phyloP scores from a whole-genome alignment of 2,329 filamentous ascomycete genomes.

The Aspergillus intermedius region DNA sequence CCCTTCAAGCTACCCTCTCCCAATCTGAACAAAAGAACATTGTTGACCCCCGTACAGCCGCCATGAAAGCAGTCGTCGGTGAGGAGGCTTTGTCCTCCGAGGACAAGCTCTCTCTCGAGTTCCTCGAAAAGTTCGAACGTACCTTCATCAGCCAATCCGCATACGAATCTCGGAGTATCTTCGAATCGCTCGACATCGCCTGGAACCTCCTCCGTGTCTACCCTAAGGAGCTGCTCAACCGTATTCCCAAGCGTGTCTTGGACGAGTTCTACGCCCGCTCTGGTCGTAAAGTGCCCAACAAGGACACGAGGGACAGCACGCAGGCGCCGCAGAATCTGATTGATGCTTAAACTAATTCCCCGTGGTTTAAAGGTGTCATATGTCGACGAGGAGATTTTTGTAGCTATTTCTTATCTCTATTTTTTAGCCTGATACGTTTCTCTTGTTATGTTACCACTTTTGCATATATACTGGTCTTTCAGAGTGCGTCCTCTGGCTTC shows the following conservation, averaged over 20 bases:
- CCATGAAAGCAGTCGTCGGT: constrained; percentile 99
- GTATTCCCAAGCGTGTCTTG: constrained; percentile 76
- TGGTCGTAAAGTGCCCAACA: constrained; percentile 37
- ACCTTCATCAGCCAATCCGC: constrained; percentile 87
- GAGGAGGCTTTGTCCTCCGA: constrained; percentile 93
- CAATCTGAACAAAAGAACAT: neutral
- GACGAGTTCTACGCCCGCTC: constrained; percentile 73
- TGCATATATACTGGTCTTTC: too few species aligned
- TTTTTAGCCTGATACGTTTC: neutral
- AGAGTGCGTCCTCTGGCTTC: too few species aligned
- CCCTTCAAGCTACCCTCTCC: neutral
- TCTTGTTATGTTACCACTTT: too few species aligned
- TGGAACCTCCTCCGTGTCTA: constrained; percentile 96
- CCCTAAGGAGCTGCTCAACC: constrained; percentile 96
- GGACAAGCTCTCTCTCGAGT: constrained; percentile 96
- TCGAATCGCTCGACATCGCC: constrained; percentile 88
- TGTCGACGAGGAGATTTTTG: constrained; percentile 3
- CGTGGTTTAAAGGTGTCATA: neutral
- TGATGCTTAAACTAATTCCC: constrained; percentile 26
- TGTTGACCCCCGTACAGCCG: constrained; percentile 45
- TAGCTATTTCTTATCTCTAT: neutral
- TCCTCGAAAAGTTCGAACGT: constrained; percentile 96
- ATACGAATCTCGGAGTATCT: constrained; percentile 88
- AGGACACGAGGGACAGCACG: constrained; percentile 43
- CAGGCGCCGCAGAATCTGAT: constrained; percentile 30